Evolutionary conservation across 345 rosid species (phyloP).

Genomic region (Eucalyptus albens): DNA sequence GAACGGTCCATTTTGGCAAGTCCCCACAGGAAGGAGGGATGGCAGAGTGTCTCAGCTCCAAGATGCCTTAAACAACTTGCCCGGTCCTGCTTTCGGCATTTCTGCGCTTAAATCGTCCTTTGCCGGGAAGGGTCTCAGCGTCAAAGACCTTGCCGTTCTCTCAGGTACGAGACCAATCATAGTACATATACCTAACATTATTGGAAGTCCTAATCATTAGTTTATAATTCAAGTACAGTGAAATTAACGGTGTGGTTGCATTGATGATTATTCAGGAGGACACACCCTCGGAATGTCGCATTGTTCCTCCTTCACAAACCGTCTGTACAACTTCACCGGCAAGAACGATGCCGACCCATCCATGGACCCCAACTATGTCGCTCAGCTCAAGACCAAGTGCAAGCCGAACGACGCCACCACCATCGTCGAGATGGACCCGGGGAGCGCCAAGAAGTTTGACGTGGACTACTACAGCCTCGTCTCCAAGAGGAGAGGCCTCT

Average conservation of each 20-base stretch:
- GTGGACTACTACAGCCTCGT: slow-evolving; percentile 27
- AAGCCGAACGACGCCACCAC: slow-evolving; percentile 26
- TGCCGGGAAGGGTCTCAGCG: slow-evolving; percentile 18
- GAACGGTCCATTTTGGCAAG: slow-evolving; percentile 42
- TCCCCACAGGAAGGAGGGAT: slow-evolving; percentile 48
- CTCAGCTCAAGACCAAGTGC: slow-evolving; percentile 20
- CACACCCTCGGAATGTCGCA: slow-evolving; percentile 63
- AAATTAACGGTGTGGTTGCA: not conserved
- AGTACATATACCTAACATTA: not conserved
- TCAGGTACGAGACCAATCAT: slow-evolving; percentile 19
- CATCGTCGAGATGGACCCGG: slow-evolving; percentile 64
- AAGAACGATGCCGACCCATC: slow-evolving; percentile 33
- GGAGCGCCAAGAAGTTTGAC: slow-evolving; percentile 50
- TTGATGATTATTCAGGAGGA: slow-evolving; percentile 12
- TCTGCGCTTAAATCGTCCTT: slow-evolving; percentile 16
- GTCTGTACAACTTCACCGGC: slow-evolving; percentile 70
- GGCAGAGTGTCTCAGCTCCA: slow-evolving; percentile 22
- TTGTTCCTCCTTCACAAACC: slow-evolving; percentile 26
- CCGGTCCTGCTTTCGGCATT: slow-evolving; percentile 20
- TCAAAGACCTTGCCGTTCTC: slow-evolving; percentile 43
- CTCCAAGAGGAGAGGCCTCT: slow-evolving; percentile 44
- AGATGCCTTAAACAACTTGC: slow-evolving; percentile 13
- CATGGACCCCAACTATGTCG: slow-evolving; percentile 21
- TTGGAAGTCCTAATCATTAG: too few relatives aligned
- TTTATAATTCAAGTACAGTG: not conserved